Evolutionary conservation across 2,329 filamentous ascomycete species (phyloP), one percentile per base, ranked within the genome.

Genomic region (Zelopaecilomyces penicillatus): DNA sequence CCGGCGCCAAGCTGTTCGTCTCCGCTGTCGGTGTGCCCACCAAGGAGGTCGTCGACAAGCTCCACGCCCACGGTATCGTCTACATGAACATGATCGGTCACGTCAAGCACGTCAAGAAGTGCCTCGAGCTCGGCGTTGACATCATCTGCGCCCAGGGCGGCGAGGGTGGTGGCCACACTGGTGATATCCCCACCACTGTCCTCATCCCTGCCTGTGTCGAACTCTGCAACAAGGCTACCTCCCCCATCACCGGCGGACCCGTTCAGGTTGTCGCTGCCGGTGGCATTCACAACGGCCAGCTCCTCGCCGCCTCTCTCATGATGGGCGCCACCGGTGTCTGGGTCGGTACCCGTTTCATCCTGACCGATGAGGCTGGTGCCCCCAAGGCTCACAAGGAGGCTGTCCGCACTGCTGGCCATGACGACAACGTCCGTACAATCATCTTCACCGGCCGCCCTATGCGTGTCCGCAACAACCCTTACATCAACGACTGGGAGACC

Each of bases 41-140:
- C 54, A 87, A 87, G 69, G 73, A 78, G 56, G 83, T 96, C 47
- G 89, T 98, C 59, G 89, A 97, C 54, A 85, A 80, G 63, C 82
- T 98, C 39, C 93, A 98, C 78, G 78, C 81, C 62, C 73, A 81
- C 60, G 90, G 90, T 55, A 79, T 98, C 56, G 77, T 95, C 55
- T 95, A 94, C 78, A 97, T 97, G 93, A 98, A 98, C 83, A 98
- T 98, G 93, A 90, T 98, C 65, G 93, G 93, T 55, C 93, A 98
- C 77, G 91, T 93, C 62, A 98, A 98, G 82, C 93, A 98, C 73
- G 91, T 95, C 52, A 79, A 88, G 70, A 98, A 97, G 78, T 94
- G 88, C 68, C 77, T 98, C 51, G 88, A 91, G 41, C 78, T 90
- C 47, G 93, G 90, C 54, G 87, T 83, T 57, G 93, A 98, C 69